Base-by-base conservation (phyloP, 2,329 filamentous ascomycete species). In the Trichoderma pleuroti region DNA sequence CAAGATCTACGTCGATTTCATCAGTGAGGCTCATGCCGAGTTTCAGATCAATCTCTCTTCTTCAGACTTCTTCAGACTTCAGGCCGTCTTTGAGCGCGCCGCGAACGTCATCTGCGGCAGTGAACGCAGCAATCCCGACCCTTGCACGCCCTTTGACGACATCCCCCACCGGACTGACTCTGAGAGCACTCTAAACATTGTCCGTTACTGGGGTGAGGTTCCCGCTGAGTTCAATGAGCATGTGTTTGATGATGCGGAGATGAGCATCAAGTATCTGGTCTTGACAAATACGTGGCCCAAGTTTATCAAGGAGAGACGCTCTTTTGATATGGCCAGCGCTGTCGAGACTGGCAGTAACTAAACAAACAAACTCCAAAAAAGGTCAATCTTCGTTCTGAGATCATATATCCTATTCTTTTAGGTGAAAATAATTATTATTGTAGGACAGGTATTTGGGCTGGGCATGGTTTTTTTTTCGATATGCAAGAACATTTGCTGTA, bases 221-320 rank as follows among this genome's bases (percentile, higher is more conserved):
- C 84, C 88, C 0, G 78, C 79, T 0, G 80, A 74, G 0, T 92
- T 92, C 71, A 81, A 84, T 64, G 80, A 82, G 5, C 77, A 76
- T 0, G 83, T 91, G 5, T 92, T 92, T 74, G 88, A 91, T 74
- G 84, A 82, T 21, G 86, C 89, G 0, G 86, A 90, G 75, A 78
- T 80, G 16, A 87, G 85, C 75, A 87, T 92, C 80, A 91, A 90
- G 78, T 90, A 91, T 72, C 83, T 91, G 9, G 89, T 92, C 3
- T 80, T 91, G 68, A 91, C 89, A 16, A 92, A 92, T 77, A 92
- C 90, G 0, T 92, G 90, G 90, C 86, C 86, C 42, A 88, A 87
- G 76, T 89, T 86, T 72, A 84, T 88, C 71, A 70, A 70, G 49
- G 68, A 70, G 68, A 64, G 68, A 64, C 74, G 79, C 61, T 81